Evolutionary conservation across 2,329 filamentous ascomycete genomes (phyloP).

Genomic region (Orbilia javanica): DNA sequence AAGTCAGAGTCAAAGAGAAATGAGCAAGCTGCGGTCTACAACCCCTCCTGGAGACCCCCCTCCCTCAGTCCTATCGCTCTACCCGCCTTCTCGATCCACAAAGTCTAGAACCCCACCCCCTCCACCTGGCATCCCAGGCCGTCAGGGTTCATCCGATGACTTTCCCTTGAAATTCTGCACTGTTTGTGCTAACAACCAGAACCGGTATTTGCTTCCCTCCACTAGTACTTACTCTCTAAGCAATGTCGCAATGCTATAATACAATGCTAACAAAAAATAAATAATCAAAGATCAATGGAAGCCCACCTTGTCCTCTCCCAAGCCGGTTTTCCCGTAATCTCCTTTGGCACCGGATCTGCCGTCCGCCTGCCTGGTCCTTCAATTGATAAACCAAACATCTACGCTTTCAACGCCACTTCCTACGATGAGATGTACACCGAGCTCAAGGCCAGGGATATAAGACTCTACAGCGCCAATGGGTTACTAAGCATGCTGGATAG

Average conservation of each 20-base stretch:
- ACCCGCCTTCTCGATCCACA: conserved; percentile 33
- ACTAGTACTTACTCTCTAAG: not conserved
- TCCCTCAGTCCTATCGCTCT: conserved; percentile 48
- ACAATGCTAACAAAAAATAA: not conserved
- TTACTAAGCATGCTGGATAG: conserved; percentile 95
- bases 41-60: conserved; percentile 55
- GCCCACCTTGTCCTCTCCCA: conserved; percentile 92
- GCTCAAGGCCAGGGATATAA: conserved; percentile 83
- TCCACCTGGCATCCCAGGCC: conserved; percentile 50
- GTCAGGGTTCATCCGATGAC: conserved; percentile 67
- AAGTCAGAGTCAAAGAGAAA: not conserved
- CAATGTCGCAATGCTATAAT: too few species aligned
- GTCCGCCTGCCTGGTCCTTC: conserved; percentile 92
- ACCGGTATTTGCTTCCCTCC: conserved; percentile 73
- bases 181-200: conserved; percentile 98
- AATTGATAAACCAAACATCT: conserved; percentile 94
- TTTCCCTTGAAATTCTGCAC: conserved; percentile 85
- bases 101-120: conserved; percentile 49
- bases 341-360: conserved; percentile 94
- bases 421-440: conserved; percentile 96
- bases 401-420: conserved; percentile 96
- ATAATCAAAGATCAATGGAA: conserved; percentile 84
- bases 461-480: conserved; percentile 90
- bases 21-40: conserved; percentile 53
- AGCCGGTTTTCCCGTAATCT: conserved; percentile 93